These are phyloP conservation scores for Lodderomyces theae DNA, from an alignment of 1,139 yeast genomes.

Conservation along the genomic window DNA sequence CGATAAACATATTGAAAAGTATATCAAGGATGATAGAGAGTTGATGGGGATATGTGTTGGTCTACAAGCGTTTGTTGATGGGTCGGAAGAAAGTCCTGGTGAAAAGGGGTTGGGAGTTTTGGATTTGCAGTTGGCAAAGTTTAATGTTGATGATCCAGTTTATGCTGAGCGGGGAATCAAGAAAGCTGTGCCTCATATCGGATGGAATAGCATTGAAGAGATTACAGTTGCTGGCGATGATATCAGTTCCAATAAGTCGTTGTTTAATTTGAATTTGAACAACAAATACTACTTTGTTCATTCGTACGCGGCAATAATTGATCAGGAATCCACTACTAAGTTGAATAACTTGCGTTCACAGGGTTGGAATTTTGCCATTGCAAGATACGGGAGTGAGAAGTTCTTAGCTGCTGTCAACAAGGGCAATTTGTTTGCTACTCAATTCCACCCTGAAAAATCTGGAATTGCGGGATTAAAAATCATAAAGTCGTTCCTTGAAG, in stretches of 20 bases:
- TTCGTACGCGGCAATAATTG: constrained; percentile 76
- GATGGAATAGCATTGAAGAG: constrained; percentile 66
- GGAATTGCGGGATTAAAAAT: constrained; percentile 85
- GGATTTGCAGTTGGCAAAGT: constrained; percentile 54
- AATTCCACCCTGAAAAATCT: constrained; percentile 96
- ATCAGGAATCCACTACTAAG: constrained; percentile 24
- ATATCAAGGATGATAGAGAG: constrained; percentile 71
- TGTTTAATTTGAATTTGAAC: constrained; percentile 62
- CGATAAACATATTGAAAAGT: constrained; percentile 59
- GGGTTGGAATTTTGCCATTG: constrained; percentile 79
- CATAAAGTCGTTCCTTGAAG: constrained; percentile 66
- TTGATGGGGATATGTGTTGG: constrained; percentile 98
- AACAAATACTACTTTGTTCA: constrained; percentile 91
- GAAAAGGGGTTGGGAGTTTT: constrained; percentile 53
- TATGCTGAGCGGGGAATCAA: constrained; percentile 19
- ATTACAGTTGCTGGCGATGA: constrained; percentile 18
- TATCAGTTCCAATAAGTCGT: constrained; percentile 23
- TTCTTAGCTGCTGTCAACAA: constrained; percentile 82
- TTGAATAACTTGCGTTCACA: constrained; percentile 30
- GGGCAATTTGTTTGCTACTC: constrained; percentile 86
- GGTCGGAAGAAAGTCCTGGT: constrained; percentile 71
- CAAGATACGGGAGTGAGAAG: constrained; percentile 73
- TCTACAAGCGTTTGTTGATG: constrained; percentile 72
- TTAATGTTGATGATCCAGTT: constrained; percentile 45
- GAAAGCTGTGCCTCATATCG: constrained; percentile 93